Evolutionary conservation across 2,329 filamentous ascomycete species (phyloP), one percentile per base, ranked within the genome.

Genomic region (Scortechinia acanthostroma): DNA sequence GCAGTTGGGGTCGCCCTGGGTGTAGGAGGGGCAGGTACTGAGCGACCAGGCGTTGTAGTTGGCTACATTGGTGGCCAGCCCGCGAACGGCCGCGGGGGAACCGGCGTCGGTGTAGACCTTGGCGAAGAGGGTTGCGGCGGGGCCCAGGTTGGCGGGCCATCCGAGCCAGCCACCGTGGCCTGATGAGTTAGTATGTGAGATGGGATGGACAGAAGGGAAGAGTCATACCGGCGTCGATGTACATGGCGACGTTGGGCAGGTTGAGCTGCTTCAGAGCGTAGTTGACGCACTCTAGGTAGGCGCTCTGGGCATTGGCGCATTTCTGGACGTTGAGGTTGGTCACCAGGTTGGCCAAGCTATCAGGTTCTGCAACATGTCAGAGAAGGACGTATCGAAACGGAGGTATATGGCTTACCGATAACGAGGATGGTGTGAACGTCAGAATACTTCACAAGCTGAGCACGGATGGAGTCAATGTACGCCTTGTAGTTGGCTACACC

Each of bases 161-260:
- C 76, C 75, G 45, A 78, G 67, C 75, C 76, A 79, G 46, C 76
- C 76, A 4, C 70, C 73, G 56, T 80, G 75, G 22, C n/a, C n/a
- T n/a, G n/a, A n/a, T n/a, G n/a, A n/a, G n/a, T n/a, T n/a, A n/a
- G n/a, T n/a, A n/a, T n/a, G n/a, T n/a, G n/a, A n/a, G n/a, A n/a
- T n/a, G n/a, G n/a, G n/a, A n/a, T n/a, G n/a, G n/a, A n/a, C n/a
- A n/a, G n/a, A n/a, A n/a, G n/a, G n/a, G n/a, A n/a, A n/a, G n/a
- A n/a, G n/a, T n/a, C n/a, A n/a, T n/a, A n/a, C 74, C 75, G 21
- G 71, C 75, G 49, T 78, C 75, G 42, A 78, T 61, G 51, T 78
- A 79, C 73, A 76, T 74, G 57, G 69, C 64, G 21, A 79, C 73
- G 51, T 79, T 74, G 48, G 72, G 68, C 10, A 77, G 64, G 57